A percentile compares a stretch with the other conserved stretches of the same genome.
Evolutionary conservation across 2,329 filamentous ascomycete species (phyloP).

Genomic region (Fusarium neocosmosporiellum): DNA sequence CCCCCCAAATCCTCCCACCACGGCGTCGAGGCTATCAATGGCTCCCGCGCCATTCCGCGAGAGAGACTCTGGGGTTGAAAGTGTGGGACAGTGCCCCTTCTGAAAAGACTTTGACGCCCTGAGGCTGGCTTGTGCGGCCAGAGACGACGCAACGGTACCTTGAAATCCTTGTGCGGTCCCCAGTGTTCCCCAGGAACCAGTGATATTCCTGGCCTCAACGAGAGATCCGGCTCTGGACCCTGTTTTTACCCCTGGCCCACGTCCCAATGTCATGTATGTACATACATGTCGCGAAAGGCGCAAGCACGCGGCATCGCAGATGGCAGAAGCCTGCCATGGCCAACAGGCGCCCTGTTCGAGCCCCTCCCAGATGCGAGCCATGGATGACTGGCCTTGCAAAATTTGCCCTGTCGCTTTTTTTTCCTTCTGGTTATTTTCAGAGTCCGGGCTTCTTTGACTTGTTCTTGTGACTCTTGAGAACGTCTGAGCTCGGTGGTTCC

Average conservation of each 20-base stretch:
- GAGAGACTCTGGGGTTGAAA: slow-evolving; percentile 36
- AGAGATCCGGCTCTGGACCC: slow-evolving; percentile 14
- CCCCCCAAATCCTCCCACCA: slow-evolving; percentile 38
- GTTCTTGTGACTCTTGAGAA: slow-evolving; percentile 26
- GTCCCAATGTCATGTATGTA: slow-evolving; percentile 19
- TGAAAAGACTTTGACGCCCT: slow-evolving; percentile 3
- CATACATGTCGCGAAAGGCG: slow-evolving; percentile 14
- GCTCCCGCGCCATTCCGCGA: slow-evolving; percentile 33
- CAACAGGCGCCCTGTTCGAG: slow-evolving; percentile 30
- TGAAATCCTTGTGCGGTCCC: slow-evolving; percentile 5
- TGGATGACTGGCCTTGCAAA: slow-evolving; percentile 10
- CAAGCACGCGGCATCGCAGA: slow-evolving; percentile 26
- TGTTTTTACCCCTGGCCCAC: slow-evolving; percentile 10
- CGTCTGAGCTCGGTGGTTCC: slow-evolving; percentile 34
- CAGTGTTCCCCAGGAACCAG: slow-evolving; percentile 28
- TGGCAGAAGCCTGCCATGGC: slow-evolving; percentile 15
- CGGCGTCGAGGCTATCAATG: slow-evolving; percentile 31
- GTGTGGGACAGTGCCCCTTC: slow-evolving; percentile 35
- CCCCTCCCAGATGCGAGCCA: slow-evolving; percentile 9
- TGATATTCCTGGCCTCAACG: slow-evolving; percentile 1
- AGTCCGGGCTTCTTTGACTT: not conserved
- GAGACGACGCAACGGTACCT: not conserved
- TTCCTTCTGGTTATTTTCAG: slow-evolving; percentile 33
- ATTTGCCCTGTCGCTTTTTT: slow-evolving; percentile 7
- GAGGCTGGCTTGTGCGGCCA: not conserved